Evolutionary conservation across 768 basidiomycete species (phyloP).

Genomic region (Clitopilus hobsonii): DNA sequence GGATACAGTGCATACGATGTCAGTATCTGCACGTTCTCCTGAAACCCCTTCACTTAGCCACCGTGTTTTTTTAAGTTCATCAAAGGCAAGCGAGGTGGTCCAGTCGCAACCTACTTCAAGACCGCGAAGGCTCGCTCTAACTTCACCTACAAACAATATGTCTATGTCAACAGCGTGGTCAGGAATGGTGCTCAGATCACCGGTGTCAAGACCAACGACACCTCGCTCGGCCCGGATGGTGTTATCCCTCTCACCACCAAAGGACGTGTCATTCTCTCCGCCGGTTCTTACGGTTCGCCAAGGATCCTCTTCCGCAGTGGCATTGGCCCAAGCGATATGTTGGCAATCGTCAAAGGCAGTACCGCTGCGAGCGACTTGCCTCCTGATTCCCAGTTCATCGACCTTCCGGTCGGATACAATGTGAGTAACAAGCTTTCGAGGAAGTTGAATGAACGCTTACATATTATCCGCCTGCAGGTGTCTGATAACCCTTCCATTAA

Average conservation of each 20-base stretch:
- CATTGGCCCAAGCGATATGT: slow-evolving; percentile 57
- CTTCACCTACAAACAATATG: slow-evolving; percentile 45
- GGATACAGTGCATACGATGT: slow-evolving; percentile 46
- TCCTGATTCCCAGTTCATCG: slow-evolving; percentile 43
- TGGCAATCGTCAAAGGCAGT: slow-evolving; percentile 42
- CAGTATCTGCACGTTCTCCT: slow-evolving; percentile 8
- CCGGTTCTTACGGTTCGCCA: slow-evolving; percentile 51
- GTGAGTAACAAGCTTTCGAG: slow-evolving; percentile 19
- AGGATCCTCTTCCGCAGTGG: slow-evolving; percentile 57
- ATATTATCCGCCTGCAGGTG: slow-evolving; percentile 21
- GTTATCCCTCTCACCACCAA: slow-evolving; percentile 46
- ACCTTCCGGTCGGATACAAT: slow-evolving; percentile 54
- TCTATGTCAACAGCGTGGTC: slow-evolving; percentile 46
- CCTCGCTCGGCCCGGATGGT: slow-evolving; percentile 51
- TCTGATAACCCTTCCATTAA: slow-evolving; percentile 64
- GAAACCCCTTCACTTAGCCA: too few species aligned
- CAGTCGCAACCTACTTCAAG: slow-evolving; percentile 58
- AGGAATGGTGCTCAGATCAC: slow-evolving; percentile 52
- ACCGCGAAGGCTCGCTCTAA: slow-evolving; percentile 48
- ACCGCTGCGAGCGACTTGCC: slow-evolving; percentile 44
- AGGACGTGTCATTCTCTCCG: slow-evolving; percentile 59
- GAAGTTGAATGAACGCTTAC: neutral
- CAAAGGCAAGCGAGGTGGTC: slow-evolving; percentile 45
- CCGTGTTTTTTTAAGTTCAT: slow-evolving; percentile 28
- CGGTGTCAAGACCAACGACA: slow-evolving; percentile 60